Percentiles rank a stretch among this genome's conserved stretches.
Conservation (phyloP, 1,139 yeast species). For the Meyerozyma carpophila region DNA sequence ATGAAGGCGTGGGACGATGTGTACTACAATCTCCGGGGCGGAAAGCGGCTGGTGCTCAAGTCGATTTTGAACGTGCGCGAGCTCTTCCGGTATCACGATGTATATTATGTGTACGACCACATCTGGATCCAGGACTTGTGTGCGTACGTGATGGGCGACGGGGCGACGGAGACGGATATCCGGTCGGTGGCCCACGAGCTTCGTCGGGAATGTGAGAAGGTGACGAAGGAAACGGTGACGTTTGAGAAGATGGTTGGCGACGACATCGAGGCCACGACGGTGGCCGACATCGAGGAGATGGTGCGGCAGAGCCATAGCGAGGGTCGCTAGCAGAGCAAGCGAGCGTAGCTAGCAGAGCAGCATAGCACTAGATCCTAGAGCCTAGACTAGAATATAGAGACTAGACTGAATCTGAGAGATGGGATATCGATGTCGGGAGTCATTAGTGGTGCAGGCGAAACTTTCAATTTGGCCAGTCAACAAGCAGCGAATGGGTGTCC, state of each 20-base stretch:
- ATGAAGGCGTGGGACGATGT: conserved; percentile 73
- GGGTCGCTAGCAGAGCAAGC: not conserved
- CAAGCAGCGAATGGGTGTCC: too few relatives aligned
- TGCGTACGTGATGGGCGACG: conserved; percentile 67
- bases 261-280: conserved; percentile 37
- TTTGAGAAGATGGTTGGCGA: conserved; percentile 35
- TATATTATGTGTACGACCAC: conserved; percentile 82
- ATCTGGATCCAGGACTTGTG: conserved; percentile 77
- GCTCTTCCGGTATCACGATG: conserved; percentile 77
- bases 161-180: conserved; percentile 43
- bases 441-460: too few relatives aligned
- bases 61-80: conserved; percentile 59
- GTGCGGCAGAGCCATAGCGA: conserved; percentile 25
- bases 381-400: too few relatives aligned
- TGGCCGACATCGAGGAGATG: conserved; percentile 49
- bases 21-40: conserved; percentile 57
- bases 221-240: conserved; percentile 25
- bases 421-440: too few relatives aligned
- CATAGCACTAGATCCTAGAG: too few relatives aligned
- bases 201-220: conserved; percentile 21
- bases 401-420: too few relatives aligned
- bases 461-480: too few relatives aligned
- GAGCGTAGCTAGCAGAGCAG: not conserved
- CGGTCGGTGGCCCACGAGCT: conserved; percentile 67
- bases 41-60: conserved; percentile 60